Evolutionary conservation across 2,329 filamentous ascomycete genomes (phyloP).

Genomic region (Pochonia chlamydosporia): DNA sequence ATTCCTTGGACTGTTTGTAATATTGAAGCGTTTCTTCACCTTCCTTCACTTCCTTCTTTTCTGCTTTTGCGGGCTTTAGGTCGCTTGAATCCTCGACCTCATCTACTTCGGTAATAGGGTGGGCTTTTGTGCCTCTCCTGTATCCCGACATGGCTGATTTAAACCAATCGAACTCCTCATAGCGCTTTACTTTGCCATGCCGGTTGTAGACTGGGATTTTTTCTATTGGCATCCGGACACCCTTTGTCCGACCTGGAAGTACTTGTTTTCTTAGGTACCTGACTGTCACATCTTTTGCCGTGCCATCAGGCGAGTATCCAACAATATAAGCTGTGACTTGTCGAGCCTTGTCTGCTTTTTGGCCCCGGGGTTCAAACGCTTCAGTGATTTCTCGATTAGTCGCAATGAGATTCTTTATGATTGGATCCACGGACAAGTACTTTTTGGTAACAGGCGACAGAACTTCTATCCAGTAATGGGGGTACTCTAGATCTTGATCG

Average conservation of each 20-base stretch:
- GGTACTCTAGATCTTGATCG: slow-evolving; percentile 73
- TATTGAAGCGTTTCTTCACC: slow-evolving; percentile 80
- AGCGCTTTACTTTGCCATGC: slow-evolving; percentile 68
- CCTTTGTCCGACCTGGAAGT: slow-evolving; percentile 86
- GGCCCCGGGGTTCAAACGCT: slow-evolving; percentile 75
- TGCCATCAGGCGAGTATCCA: slow-evolving; percentile 75
- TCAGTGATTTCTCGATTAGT: slow-evolving; percentile 67
- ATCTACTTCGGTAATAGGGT: slow-evolving; percentile 64
- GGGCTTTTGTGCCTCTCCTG: slow-evolving; percentile 37
- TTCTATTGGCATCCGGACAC: slow-evolving; percentile 69
- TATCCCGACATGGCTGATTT: slow-evolving; percentile 73
- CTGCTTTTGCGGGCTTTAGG: slow-evolving; percentile 64
- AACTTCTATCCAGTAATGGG: slow-evolving; percentile 91
- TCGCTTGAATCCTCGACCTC: slow-evolving; percentile 74
- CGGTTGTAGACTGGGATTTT: slow-evolving; percentile 76
- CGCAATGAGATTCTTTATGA: slow-evolving; percentile 63
- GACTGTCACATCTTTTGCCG: slow-evolving; percentile 90
- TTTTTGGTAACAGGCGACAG: slow-evolving; percentile 75
- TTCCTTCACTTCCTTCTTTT: slow-evolving; percentile 68
- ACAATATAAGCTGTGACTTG: slow-evolving; percentile 89
- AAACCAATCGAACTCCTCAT: slow-evolving; percentile 86
- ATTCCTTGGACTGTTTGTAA: slow-evolving; percentile 82
- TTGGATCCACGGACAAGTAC: slow-evolving; percentile 72
- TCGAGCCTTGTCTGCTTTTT: slow-evolving; percentile 76
- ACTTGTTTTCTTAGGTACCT: slow-evolving; percentile 79